These are phyloP conservation scores for Beta vulgaris DNA, from an alignment of 148 eudicot species.

Conservation along the genomic window DNA sequence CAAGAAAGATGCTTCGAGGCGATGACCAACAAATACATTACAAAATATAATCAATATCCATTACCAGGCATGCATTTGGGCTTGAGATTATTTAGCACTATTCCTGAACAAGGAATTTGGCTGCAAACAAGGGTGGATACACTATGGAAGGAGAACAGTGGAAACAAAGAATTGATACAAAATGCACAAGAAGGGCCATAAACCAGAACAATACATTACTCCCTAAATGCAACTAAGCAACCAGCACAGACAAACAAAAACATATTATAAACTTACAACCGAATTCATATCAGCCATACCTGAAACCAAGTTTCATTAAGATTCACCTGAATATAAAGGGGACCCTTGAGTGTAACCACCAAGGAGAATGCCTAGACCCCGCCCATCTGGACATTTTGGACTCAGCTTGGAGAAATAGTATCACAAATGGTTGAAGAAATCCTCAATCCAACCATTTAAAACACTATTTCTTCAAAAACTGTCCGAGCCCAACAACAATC, in stretches of 20 bases:
- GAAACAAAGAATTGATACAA: background rate
- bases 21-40: background rate
- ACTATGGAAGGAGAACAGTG: background rate
- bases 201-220: background rate
- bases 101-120: background rate
- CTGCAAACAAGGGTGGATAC: conserved; percentile 5
- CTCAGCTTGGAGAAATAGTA: conserved; percentile 43
- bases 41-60: background rate
- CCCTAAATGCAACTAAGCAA: background rate
- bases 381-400: conserved; percentile 25
- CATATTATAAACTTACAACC: background rate
- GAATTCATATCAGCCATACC: conserved; percentile 14
- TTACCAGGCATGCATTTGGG: background rate
- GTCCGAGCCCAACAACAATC: conserved; percentile 32
- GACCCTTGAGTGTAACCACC: conserved; percentile 18
- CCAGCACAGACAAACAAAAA: background rate
- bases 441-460: conserved; percentile 44
- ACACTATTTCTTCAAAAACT: conserved; percentile 44
- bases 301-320: conserved; percentile 9
- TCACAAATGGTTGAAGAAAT: conserved; percentile 38
- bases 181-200: background rate
- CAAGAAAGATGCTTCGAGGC: background rate
- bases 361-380: conserved; percentile 16
- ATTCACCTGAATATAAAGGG: conserved; percentile 9
- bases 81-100: background rate